These are phyloP conservation scores for Phytophthora pistaciae DNA, from an alignment of 352 stramenopile species.

Conservation along the genomic window DNA sequence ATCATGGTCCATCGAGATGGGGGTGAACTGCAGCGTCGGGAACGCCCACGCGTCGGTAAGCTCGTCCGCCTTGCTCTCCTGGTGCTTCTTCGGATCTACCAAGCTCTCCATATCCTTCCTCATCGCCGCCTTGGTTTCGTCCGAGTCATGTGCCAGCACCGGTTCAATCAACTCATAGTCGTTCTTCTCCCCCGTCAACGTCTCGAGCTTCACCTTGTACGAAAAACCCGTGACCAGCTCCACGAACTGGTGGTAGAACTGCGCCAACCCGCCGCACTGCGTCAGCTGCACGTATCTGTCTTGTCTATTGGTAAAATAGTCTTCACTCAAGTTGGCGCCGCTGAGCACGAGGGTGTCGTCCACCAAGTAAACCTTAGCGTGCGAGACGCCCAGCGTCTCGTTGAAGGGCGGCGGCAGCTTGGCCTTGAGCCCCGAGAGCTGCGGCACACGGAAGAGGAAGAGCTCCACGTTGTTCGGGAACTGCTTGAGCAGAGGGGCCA, in stretches of 20 bases:
- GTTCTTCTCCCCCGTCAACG: constrained; percentile 9
- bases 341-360: constrained; percentile 86
- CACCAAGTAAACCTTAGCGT: constrained; percentile 88
- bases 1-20: constrained; percentile 66
- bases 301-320: constrained; percentile 89
- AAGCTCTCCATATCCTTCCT: constrained; percentile 55
- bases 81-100: constrained; percentile 39
- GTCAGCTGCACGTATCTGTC: constrained; percentile 82
- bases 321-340: constrained; percentile 82
- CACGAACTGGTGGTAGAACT: constrained; percentile 84
- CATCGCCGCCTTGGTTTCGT: constrained; percentile 49
- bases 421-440: constrained; percentile 67
- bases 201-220: constrained; percentile 48
- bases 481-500: constrained; percentile 52
- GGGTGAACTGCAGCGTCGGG: constrained; percentile 80
- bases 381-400: constrained; percentile 83
- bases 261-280: constrained; percentile 52
- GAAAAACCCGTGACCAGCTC: constrained; percentile 52
- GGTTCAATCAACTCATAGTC: constrained; percentile 39
- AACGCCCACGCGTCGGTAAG: constrained; percentile 69
- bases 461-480: constrained; percentile 67
- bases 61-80: constrained; percentile 16
- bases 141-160: constrained; percentile 42
- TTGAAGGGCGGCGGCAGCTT: constrained; percentile 81
- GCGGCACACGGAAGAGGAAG: constrained; percentile 77